phyloP scores from a whole-genome alignment of 2,329 filamentous ascomycete genomes.

The Sordariomycetes sp. region DNA sequence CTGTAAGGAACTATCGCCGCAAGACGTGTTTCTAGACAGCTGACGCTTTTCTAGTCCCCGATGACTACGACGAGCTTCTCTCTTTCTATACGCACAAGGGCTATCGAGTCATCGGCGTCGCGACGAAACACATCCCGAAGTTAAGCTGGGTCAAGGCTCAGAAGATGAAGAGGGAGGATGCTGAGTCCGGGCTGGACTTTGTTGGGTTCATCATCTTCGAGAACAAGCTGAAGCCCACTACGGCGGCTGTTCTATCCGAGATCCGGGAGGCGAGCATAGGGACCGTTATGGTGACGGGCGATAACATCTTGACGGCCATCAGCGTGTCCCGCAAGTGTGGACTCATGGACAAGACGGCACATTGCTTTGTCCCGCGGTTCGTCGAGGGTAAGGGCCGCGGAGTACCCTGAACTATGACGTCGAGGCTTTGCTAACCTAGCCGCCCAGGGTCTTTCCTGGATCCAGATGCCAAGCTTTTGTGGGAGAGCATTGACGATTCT shows the following conservation, averaged over 20 bases:
- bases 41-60: constrained; percentile 42
- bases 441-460: constrained; percentile 54
- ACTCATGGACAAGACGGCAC: constrained; percentile 64
- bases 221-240: constrained; percentile 91
- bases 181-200: constrained; percentile 74
- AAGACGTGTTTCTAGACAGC: not conserved
- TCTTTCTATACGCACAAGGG: constrained; percentile 90
- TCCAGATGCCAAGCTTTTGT: constrained; percentile 59
- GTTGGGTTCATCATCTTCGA: constrained; percentile 97
- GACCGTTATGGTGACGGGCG: constrained; percentile 91
- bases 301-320: constrained; percentile 94
- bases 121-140: constrained; percentile 75
- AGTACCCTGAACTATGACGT: not conserved
- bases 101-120: constrained; percentile 92
- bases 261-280: constrained; percentile 73
- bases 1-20: constrained; percentile 36
- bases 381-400: constrained; percentile 41
- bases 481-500: constrained; percentile 87
- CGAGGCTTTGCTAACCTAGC: not conserved
- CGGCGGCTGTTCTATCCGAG: constrained; percentile 68
- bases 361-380: constrained; percentile 91
- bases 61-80: constrained; percentile 80
- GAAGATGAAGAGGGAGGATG: constrained; percentile 79
- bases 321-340: constrained; percentile 87
- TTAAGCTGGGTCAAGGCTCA: constrained; percentile 90